These are phyloP conservation scores for Blepharisma stoltei DNA, from an alignment of 73 alveolate species.

Conservation along the genomic window DNA sequence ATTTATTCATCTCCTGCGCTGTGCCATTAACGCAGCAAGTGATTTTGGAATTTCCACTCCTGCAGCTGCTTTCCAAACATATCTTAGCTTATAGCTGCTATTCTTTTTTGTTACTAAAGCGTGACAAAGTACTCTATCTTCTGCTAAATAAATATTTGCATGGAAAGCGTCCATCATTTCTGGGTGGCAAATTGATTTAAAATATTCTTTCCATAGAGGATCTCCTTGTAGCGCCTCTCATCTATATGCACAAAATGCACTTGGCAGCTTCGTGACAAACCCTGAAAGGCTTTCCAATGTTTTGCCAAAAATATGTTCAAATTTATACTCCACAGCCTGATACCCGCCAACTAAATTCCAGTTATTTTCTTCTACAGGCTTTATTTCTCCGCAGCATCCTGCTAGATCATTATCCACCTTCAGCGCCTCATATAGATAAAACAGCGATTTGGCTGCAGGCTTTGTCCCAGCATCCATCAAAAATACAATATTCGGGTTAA, in stretches of 20 bases:
- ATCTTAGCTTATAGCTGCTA: not conserved
- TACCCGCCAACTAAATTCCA: not conserved
- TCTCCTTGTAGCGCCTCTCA: slow-evolving; percentile 38
- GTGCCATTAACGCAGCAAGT: not conserved
- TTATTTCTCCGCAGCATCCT: slow-evolving; percentile 34
- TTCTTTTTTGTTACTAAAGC: slow-evolving; percentile 15
- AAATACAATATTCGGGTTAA: slow-evolving; percentile 12
- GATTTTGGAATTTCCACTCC: slow-evolving; percentile 1
- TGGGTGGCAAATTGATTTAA: slow-evolving; percentile 13
- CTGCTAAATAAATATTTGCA: slow-evolving; percentile 29
- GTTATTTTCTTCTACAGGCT: not conserved
- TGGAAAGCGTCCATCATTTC: slow-evolving; percentile 28
- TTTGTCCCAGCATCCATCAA: slow-evolving; percentile 22
- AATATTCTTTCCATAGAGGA: slow-evolving; percentile 26
- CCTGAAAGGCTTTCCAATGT: slow-evolving; percentile 34
- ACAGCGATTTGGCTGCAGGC: slow-evolving; percentile 1
- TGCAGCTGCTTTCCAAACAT: slow-evolving; percentile 11
- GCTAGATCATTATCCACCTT: not conserved
- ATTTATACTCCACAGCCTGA: slow-evolving; percentile 27
- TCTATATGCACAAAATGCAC: slow-evolving; percentile 42
- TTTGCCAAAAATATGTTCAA: slow-evolving; percentile 30
- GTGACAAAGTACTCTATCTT: slow-evolving; percentile 20
- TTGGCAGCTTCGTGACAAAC: slow-evolving; percentile 36
- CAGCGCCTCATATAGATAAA: slow-evolving; percentile 8
- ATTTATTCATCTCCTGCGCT: slow-evolving; percentile 31